Evolutionary conservation across 345 rosid genomes (phyloP).

Genomic region (Odontarrhena argentea): DNA sequence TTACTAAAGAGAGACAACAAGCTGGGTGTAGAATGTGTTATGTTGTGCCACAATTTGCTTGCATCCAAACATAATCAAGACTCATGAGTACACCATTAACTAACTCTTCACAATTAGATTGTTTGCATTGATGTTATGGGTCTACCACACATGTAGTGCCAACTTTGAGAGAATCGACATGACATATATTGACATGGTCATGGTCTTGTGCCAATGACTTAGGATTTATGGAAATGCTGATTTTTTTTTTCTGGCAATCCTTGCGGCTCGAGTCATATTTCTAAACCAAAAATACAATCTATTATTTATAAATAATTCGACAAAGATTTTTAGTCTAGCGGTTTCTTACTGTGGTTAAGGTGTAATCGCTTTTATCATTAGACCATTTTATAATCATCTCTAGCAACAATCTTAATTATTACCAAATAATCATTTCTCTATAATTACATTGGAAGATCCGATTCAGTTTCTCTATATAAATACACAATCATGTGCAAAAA

Average conservation of each 20-base stretch:
- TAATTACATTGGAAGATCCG: slow-evolving; percentile 15
- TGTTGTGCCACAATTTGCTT: background rate
- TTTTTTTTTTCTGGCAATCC: too few relatives aligned
- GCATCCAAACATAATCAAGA: slow-evolving; percentile 2
- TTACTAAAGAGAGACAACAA: slow-evolving; percentile 3
- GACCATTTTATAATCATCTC: slow-evolving; percentile 6
- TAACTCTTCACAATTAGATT: background rate
- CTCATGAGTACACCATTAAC: background rate
- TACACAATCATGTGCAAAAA: slow-evolving; percentile 5
- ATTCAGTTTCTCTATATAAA: slow-evolving; percentile 29
- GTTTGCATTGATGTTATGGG: slow-evolving; percentile 2
- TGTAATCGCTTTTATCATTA: background rate
- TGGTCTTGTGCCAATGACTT: too few relatives aligned
- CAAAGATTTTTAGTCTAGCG: too few relatives aligned
- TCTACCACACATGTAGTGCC: slow-evolving; percentile 18
- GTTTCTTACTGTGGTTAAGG: too few relatives aligned
- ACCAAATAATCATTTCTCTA: background rate
- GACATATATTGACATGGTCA: background rate
- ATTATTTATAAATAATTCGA: too few relatives aligned
- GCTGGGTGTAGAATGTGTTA: slow-evolving; percentile 19
- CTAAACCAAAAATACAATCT: too few relatives aligned
- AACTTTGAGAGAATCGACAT: background rate
- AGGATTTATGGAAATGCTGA: too few relatives aligned
- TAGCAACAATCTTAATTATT: background rate
- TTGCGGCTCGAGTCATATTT: too few relatives aligned